phyloP scores from a whole-genome alignment of 2,329 filamentous ascomycete species.

The Rhinocladiella mackenziei region DNA sequence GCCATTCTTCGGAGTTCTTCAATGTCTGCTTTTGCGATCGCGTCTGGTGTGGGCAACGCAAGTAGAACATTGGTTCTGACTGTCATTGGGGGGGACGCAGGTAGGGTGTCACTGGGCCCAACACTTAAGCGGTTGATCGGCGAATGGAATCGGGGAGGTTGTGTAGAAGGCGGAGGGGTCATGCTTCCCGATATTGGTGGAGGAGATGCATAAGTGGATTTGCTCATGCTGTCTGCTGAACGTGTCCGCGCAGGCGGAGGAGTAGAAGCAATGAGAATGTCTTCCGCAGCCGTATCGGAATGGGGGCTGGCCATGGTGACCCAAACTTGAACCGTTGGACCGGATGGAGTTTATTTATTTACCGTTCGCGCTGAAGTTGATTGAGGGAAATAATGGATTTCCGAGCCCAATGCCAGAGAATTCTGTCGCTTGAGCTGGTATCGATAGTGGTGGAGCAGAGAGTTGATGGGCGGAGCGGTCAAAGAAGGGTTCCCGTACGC shows the following conservation, averaged over 20 bases:
- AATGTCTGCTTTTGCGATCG: constrained; percentile 51
- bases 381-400: not conserved
- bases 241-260: constrained; percentile 22
- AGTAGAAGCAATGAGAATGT: constrained; percentile 18
- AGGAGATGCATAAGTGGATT: constrained; percentile 24
- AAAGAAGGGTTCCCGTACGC: not conserved
- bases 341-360: not conserved
- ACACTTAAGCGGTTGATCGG: constrained; percentile 14
- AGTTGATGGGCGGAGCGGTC: constrained; percentile 3
- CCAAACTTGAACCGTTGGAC: no score
- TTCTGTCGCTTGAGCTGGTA: constrained; percentile 10
- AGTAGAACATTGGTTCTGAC: constrained; percentile 42
- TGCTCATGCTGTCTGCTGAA: constrained; percentile 24
- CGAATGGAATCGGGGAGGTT: constrained; percentile 25
- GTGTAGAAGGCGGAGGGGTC: constrained; percentile 28
- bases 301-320: constrained; percentile 15
- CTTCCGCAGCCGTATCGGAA: constrained; percentile 1
- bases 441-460: constrained; percentile 14
- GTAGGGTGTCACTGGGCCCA: constrained; percentile 11
- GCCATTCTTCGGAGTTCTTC: constrained; percentile 54
- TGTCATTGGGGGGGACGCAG: constrained; percentile 46
- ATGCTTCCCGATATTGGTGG: constrained; percentile 25
- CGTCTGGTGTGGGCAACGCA: constrained; percentile 47
- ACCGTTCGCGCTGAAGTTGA: not conserved
- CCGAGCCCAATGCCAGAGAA: not conserved